Evolutionary conservation across 768 basidiomycete species (phyloP).

Genomic region (Tylopilus sp.): DNA sequence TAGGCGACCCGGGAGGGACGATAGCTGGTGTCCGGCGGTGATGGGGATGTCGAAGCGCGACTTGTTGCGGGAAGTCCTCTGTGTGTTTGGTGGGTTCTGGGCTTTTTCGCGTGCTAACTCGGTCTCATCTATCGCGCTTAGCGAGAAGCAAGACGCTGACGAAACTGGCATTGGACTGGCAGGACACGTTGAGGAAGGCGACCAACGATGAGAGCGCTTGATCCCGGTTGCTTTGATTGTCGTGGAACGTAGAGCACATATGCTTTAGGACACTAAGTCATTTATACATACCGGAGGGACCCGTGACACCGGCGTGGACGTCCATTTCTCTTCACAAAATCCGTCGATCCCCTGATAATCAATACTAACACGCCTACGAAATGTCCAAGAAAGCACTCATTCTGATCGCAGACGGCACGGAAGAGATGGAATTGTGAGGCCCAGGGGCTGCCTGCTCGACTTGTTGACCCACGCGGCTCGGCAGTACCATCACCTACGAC

Average conservation of each 20-base stretch:
- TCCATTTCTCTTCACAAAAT: neutral
- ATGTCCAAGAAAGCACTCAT: slow-evolving; percentile 51
- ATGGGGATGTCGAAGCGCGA: slow-evolving; percentile 78
- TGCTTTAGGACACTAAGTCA: neutral
- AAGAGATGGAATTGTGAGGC: slow-evolving; percentile 79
- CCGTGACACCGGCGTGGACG: neutral
- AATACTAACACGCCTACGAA: neutral
- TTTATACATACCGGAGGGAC: neutral
- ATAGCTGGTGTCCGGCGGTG: slow-evolving; percentile 63
- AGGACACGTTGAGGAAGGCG: slow-evolving; percentile 71
- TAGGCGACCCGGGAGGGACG: slow-evolving; percentile 66
- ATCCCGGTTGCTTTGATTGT: neutral
- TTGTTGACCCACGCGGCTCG: neutral
- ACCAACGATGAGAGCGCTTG: slow-evolving; percentile 43
- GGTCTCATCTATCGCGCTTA: slow-evolving; percentile 28
- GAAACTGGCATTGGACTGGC: slow-evolving; percentile 77
- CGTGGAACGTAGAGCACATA: neutral
- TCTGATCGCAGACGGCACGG: slow-evolving; percentile 77
- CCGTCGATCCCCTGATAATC: slow-evolving; percentile 2
- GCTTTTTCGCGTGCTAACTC: neutral
- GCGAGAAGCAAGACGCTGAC: slow-evolving; percentile 73
- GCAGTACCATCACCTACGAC: slow-evolving; percentile 77
- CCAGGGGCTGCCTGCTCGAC: neutral
- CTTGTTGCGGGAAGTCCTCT: slow-evolving; percentile 74
- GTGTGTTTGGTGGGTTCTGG: slow-evolving; percentile 65